Conservation (phyloP, 208 protist species). For the Trypanosoma brucei region DNA sequence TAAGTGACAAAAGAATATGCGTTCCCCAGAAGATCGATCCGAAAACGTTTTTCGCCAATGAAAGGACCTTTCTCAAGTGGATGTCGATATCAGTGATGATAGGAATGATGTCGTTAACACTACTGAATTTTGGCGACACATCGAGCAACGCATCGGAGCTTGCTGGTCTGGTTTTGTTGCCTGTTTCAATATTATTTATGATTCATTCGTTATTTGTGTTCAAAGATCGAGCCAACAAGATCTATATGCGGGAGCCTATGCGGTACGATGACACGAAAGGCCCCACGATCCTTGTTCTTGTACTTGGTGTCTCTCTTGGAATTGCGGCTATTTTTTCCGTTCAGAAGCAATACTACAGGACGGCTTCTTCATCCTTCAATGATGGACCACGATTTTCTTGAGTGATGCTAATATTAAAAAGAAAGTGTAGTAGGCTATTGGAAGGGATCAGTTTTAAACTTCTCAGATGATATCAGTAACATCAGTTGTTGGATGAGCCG, state of each 20-base stretch:
- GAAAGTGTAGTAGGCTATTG: background rate
- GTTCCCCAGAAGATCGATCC: slow-evolving; percentile 91
- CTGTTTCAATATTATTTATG: slow-evolving; percentile 89
- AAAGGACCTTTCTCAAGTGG: slow-evolving; percentile 92
- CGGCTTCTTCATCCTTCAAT: slow-evolving; percentile 48
- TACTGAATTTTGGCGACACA: slow-evolving; percentile 81
- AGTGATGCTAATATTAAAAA: slow-evolving; percentile 5
- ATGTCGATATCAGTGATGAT: slow-evolving; percentile 88
- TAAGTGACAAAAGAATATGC: slow-evolving; percentile 84
- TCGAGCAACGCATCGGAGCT: slow-evolving; percentile 76
- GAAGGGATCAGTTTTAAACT: too few species aligned
- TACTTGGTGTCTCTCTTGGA: slow-evolving; percentile 64
- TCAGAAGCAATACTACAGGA: slow-evolving; percentile 75
- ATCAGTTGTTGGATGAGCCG: too few species aligned
- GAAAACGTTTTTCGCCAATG: slow-evolving; percentile 92
- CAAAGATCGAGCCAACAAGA: slow-evolving; percentile 83
- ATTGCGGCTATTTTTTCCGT: slow-evolving; percentile 85
- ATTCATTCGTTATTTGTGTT: slow-evolving; percentile 87
- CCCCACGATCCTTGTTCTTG: slow-evolving; percentile 80
- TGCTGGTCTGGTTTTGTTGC: slow-evolving; percentile 74
- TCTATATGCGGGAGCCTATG: slow-evolving; percentile 91
- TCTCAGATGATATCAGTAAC: too few species aligned
- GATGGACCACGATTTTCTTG: slow-evolving; percentile 51
- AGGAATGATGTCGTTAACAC: slow-evolving; percentile 81
- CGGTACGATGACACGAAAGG: slow-evolving; percentile 87